Evolutionary conservation across 2,329 filamentous ascomycete species (phyloP).

Genomic region (Curvularia verruculosa): DNA sequence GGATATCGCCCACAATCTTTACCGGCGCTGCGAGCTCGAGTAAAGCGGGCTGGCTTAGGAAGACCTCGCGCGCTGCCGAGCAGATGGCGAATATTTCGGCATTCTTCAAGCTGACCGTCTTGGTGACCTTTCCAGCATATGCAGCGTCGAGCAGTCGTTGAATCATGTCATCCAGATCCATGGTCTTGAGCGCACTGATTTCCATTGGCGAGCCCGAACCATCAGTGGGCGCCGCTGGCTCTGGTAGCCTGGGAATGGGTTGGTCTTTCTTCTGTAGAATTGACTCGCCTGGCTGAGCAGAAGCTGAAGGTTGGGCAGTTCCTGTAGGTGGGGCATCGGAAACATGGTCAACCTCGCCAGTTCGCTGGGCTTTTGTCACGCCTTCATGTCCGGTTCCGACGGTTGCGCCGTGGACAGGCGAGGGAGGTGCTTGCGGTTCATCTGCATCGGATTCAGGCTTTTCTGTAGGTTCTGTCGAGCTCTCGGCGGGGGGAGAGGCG

Average conservation of each 20-base stretch:
- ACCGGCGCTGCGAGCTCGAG: constrained; percentile 92
- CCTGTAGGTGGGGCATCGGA: constrained; percentile 86
- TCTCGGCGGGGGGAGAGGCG: constrained; percentile 6
- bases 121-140: constrained; percentile 96
- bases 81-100: constrained; percentile 96
- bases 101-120: constrained; percentile 96
- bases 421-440: constrained; percentile 68
- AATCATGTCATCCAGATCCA: constrained; percentile 97
- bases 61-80: constrained; percentile 82
- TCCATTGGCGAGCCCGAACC: constrained; percentile 67
- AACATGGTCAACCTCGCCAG: constrained; percentile 91
- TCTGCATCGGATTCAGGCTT: constrained; percentile 44
- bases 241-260: constrained; percentile 66
- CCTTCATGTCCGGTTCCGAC: constrained; percentile 76
- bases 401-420: constrained; percentile 79
- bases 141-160: constrained; percentile 91
- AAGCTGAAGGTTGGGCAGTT: constrained; percentile 57
- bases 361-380: constrained; percentile 79
- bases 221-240: constrained; percentile 57
- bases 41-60: constrained; percentile 89
- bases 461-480: constrained; percentile 33
- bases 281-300: constrained; percentile 80
- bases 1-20: constrained; percentile 96
- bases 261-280: constrained; percentile 85
- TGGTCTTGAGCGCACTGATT: constrained; percentile 88